Evolutionary conservation across 768 basidiomycete species (phyloP).

Genomic region (Lepiota venenata): DNA sequence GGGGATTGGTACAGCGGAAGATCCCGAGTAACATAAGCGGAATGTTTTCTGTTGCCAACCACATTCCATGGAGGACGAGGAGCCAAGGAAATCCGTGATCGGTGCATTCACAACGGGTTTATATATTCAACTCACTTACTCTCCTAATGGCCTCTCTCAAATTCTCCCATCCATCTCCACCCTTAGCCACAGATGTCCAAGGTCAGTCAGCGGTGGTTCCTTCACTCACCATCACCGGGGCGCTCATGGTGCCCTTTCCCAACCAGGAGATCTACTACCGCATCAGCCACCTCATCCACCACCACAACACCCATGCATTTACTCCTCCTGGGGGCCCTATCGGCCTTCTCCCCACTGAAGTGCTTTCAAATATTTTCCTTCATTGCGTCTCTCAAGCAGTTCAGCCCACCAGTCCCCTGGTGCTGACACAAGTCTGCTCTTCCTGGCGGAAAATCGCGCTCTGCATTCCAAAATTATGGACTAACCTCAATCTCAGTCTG

Average conservation of each 20-base stretch:
- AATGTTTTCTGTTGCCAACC: not conserved
- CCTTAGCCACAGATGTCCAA: no score
- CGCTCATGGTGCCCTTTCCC: not conserved
- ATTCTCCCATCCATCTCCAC: no score
- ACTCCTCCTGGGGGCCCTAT: not conserved
- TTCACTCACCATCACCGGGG: not conserved
- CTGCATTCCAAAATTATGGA: constrained; percentile 6
- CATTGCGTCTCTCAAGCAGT: not conserved
- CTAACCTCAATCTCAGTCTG: constrained; percentile 1
- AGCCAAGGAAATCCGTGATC: constrained; percentile 6
- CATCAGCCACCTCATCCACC: constrained; percentile 4
- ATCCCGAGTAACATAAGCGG: not conserved
- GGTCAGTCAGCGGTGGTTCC: no score
- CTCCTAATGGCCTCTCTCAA: no score
- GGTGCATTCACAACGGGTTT: not conserved
- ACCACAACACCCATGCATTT: not conserved
- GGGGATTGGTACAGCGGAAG: not conserved
- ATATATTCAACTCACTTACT: not conserved
- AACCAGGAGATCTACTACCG: not conserved
- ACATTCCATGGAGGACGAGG: constrained; percentile 9
- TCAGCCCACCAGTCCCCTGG: not conserved
- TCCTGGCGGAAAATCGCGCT: constrained; percentile 7
- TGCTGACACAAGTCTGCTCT: constrained; percentile 8
- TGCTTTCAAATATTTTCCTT: constrained; percentile 6
- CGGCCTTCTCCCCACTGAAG: constrained; percentile 2